These are phyloP conservation scores for Leccinum broughii DNA, from an alignment of 768 basidiomycete species.

Conservation along the genomic window DNA sequence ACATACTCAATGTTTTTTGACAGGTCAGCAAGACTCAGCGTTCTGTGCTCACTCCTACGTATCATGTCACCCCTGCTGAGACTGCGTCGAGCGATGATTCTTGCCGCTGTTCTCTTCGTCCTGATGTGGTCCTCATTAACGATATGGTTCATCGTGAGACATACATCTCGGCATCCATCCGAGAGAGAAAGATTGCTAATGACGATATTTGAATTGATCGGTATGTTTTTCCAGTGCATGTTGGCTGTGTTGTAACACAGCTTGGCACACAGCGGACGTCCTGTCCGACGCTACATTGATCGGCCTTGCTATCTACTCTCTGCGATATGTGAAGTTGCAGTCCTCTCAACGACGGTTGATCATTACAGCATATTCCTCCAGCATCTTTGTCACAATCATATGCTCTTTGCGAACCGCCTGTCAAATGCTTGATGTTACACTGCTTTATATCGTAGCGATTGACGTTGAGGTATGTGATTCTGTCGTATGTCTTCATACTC, in stretches of 20 bases:
- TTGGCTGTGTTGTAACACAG: neutral
- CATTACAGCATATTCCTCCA: constrained; percentile 8
- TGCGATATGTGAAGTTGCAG: constrained; percentile 9
- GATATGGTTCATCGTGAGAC: constrained; percentile 4
- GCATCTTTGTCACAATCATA: constrained; percentile 6
- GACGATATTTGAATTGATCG: constrained; percentile 17
- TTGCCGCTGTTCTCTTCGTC: constrained; percentile 11
- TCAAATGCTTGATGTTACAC: constrained; percentile 4
- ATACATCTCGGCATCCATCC: neutral
- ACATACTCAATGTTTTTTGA: neutral
- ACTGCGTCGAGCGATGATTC: constrained; percentile 7
- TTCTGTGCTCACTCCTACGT: constrained; percentile 15
- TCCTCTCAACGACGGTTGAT: constrained; percentile 9
- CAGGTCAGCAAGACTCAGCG: constrained; percentile 18
- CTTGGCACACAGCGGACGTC: constrained; percentile 18
- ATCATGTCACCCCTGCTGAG: constrained; percentile 12
- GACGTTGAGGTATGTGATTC: constrained; percentile 16
- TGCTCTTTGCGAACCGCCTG: constrained; percentile 10
- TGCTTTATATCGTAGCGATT: constrained; percentile 6
- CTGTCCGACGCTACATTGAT: constrained; percentile 19
- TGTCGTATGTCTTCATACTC: neutral
- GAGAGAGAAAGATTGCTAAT: neutral
- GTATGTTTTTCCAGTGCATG: constrained; percentile 3
- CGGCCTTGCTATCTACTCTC: constrained; percentile 6
- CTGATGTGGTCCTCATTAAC: constrained; percentile 12